These are phyloP conservation scores for Cladophialophora exuberans DNA, from an alignment of 2,329 filamentous ascomycete species.

Conservation along the genomic window DNA sequence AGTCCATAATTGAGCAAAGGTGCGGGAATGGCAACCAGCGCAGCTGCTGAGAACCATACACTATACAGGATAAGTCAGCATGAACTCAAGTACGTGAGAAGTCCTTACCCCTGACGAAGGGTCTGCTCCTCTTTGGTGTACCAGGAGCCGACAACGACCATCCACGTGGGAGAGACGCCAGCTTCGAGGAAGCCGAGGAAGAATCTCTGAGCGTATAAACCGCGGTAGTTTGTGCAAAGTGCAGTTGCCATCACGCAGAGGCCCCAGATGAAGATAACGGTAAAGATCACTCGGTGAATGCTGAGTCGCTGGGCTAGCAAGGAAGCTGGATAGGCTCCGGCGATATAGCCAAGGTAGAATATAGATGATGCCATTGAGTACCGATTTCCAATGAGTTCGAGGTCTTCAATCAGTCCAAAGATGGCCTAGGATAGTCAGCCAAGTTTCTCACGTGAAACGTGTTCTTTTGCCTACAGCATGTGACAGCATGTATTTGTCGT, in stretches of 20 bases:
- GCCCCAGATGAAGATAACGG: constrained; percentile 67
- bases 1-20: constrained; percentile 68
- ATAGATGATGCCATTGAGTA: constrained; percentile 28
- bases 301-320: constrained; percentile 70
- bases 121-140: constrained; percentile 69
- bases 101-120: constrained; percentile 56
- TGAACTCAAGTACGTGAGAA: not conserved
- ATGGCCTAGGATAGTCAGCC: constrained; percentile 31
- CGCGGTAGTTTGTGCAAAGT: constrained; percentile 63
- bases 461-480: constrained; percentile 44
- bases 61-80: constrained; percentile 5
- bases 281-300: constrained; percentile 64
- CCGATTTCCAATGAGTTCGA: constrained; percentile 46
- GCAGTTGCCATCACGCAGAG: constrained; percentile 66
- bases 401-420: constrained; percentile 48
- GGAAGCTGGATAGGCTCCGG: constrained; percentile 72
- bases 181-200: constrained; percentile 65
- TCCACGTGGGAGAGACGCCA: constrained; percentile 67
- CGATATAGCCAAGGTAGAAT: constrained; percentile 77
- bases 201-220: constrained; percentile 68
- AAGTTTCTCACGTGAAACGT: not conserved
- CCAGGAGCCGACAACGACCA: constrained; percentile 63
- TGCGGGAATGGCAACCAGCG: constrained; percentile 50
- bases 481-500: constrained; percentile 61
- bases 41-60: constrained; percentile 36